Base-by-base conservation (phyloP, 257 asterid genomes). In the Rubia yunnanensis region DNA sequence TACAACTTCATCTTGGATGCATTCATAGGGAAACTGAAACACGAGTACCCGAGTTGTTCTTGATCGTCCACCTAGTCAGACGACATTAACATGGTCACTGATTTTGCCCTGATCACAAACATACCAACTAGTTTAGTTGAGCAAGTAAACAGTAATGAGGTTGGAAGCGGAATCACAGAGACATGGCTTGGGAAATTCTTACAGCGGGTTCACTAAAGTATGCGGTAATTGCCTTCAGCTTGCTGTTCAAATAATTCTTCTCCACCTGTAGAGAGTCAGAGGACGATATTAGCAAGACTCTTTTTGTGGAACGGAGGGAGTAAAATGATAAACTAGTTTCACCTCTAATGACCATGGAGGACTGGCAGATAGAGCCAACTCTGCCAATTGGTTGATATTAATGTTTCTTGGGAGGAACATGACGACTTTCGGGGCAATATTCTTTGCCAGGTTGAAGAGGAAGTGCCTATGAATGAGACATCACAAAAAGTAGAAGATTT, bases 291-390 rank as follows among this genome's bases (percentile, higher is more conserved):
- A 11, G 48, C 48, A 39, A 39, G 48, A 3, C 22, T 44, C 20
- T 44, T 44, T 44, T 0, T 17, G n/a, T 44, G 52, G 52, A 44
- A 30, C 8, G 7, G 39, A 14, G 28, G 13, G 24, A 20, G 31
- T 3, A 22, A 67, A 38, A 0, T 49, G 32, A 49, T 18, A 31
- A 28, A 15, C 34, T 15, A 23, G 31, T 18, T 18, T 65, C 75
- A 94, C 99, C 97, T 94, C 99, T 46, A 94, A 71, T 48, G 87
- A 83, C 95, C 99, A 88, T 18, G 97, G 94, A 66, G 97, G 97
- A 54, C 72, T 72, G 59, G 79, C 82, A 7, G 95, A 83, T 44
- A 81, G 67, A 72, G 92, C 79, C 52, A 94, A 64, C 82, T 86
- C 95, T 0, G 88, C 96, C 59, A 94, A 70, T 65, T 94, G 95